Evolutionary conservation across 208 protist genomes (phyloP).

Genomic region (Willaertia magna): DNA sequence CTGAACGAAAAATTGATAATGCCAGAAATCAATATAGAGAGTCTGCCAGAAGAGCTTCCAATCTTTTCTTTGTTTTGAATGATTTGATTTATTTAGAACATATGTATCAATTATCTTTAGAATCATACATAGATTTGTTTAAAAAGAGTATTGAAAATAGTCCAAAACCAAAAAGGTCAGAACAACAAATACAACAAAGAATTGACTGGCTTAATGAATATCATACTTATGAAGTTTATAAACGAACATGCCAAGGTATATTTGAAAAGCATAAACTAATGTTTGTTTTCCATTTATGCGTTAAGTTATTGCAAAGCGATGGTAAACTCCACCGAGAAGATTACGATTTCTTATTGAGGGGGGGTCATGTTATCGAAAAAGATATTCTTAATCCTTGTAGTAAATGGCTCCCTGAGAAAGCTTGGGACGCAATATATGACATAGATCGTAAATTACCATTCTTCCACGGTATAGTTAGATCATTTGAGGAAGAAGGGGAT

Average conservation of each 20-base stretch:
- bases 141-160: constrained; percentile 74
- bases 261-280: constrained; percentile 98
- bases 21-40: constrained; percentile 89
- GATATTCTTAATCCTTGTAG: constrained; percentile 81
- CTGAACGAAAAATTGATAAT: constrained; percentile 83
- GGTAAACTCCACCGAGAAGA: constrained; percentile 79
- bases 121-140: constrained; percentile 92
- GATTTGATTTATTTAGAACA: constrained; percentile 88
- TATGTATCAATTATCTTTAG: constrained; percentile 98
- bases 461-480: constrained; percentile 78
- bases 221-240: constrained; percentile 93
- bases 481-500: constrained; percentile 82
- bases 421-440: constrained; percentile 92
- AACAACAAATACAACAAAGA: constrained; percentile 69
- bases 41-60: constrained; percentile 77
- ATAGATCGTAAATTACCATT: constrained; percentile 78
- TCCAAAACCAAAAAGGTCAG: constrained; percentile 39
- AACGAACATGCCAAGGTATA: constrained; percentile 89
- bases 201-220: constrained; percentile 84
- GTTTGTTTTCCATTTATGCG: constrained; percentile 95
- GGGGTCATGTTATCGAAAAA: constrained; percentile 83
- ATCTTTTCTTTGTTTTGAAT: constrained; percentile 93
- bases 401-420: constrained; percentile 80
- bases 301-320: constrained; percentile 77
- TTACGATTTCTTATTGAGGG: constrained; percentile 93